Evolutionary conservation across 495 filamentous ascomycete species (phyloP), one percentile per base, ranked within the genome.

Genomic region (Daldinia decipiens): DNA sequence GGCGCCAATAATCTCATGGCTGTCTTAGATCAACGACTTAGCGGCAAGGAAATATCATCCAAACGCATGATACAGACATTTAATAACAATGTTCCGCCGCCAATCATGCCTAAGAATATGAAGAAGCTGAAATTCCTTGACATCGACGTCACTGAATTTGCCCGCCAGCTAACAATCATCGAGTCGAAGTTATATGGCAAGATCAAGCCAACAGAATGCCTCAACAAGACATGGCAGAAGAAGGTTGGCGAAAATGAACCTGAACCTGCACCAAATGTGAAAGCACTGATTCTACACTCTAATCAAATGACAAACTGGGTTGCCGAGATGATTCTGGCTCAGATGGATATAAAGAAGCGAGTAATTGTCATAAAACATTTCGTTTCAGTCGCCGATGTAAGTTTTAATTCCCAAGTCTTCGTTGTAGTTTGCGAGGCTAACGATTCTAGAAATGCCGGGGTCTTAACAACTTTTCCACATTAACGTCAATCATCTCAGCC

Each of bases 251-350:
- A 92, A 19, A 90, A 88, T 54, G 94, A 96, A 67, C 87, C 91
- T 0, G 95, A 98, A 75, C 95, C 94, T 9, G 94, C 96, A 29
- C 85, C 93, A 2, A 98, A 99, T 76, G 93, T 99, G 68, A 97
- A 97, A 78, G 91, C 93, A 11, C 84, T 99, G 66, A 99, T 99
- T 80, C 85, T 98, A 47, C 95, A 99, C 78, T 98, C 96, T 0
- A 99, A 99, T 71, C 95, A 97, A 78, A 87, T 98, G 79, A 98
- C 95, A 19, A 99, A 98, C 79, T 98, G 96, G 96, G 95, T 99
- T 59, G 95, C 95, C n/a, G 94, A 99, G 78, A 98, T 98, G 95
- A 98, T 99, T 72, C 83, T 99, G 73, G 93, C 89, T 3, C 96
- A 99, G 78, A 84, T 87, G 34, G 95, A 98, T 77, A 92, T 97